These are phyloP conservation scores for Nepenthes alata DNA, from an alignment of 179 eudicot species.

Conservation along the genomic window DNA sequence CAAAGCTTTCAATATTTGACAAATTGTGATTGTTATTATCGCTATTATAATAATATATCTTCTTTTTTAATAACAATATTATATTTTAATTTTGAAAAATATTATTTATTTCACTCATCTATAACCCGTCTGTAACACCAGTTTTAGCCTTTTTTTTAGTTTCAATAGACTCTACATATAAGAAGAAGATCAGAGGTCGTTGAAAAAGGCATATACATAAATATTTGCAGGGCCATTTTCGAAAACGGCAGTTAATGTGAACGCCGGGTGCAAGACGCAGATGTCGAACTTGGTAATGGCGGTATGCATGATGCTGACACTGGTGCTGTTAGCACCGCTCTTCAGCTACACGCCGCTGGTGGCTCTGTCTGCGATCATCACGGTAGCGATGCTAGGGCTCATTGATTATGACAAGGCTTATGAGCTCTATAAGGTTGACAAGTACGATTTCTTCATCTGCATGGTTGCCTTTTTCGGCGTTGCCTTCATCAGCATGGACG, in stretches of 20 bases:
- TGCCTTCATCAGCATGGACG: conserved; percentile 76
- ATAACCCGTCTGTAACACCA: no score
- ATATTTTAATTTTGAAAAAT: no score
- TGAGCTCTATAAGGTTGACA: conserved; percentile 66
- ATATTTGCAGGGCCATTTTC: conserved; percentile 70
- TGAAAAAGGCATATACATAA: no score
- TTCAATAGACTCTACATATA: no score
- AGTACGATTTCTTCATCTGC: conserved; percentile 73
- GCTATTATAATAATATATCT: no score
- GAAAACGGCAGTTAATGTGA: conserved; percentile 75
- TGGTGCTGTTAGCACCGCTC: conserved; percentile 68
- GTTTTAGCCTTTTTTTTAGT: no score
- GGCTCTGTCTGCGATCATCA: conserved; percentile 83
- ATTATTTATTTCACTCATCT: no score
- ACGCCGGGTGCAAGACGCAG: conserved; percentile 64
- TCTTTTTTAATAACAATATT: no score
- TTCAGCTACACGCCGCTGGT: conserved; percentile 84
- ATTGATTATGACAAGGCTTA: conserved; percentile 48
- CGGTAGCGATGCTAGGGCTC: conserved; percentile 81
- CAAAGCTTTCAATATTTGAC: no score
- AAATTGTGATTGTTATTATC: no score
- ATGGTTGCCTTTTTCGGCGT: conserved; percentile 77
- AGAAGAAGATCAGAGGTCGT: no score
- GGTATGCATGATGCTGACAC: conserved; percentile 50
- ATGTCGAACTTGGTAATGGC: conserved; percentile 81